Evolutionary conservation across 192 early-diverging fungal genomes (phyloP), one percentile per base, ranked within the genome.

Genomic region (Coemansia sp.): DNA sequence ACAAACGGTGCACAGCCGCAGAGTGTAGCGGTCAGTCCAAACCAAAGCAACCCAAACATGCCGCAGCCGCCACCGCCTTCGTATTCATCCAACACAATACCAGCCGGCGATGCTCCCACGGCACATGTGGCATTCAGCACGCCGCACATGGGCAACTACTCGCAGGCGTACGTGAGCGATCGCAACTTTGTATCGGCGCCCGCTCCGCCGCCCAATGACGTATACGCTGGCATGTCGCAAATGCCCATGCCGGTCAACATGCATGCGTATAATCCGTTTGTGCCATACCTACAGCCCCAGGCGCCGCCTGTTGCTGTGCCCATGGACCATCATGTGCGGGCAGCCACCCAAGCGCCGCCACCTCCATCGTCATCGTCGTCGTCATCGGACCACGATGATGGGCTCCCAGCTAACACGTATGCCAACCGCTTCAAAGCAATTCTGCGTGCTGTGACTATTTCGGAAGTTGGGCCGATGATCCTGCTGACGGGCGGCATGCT

Each of bases 401-500:
- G 21, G 11, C 10, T 22, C 21, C 57, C 39, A 9, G 57, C 38
- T 2, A 59, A 59, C 57, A 59, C 57, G 19, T 59, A 45, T 24
- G 39, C 39, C 21, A 59, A 59, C 22, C 57, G 57, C 12, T 45
- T 59, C 57, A 43, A 25, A 4, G 57, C 38, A 2, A 43, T 25
- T 14, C 3, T 39, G 39, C 8, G 8, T 9, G 57, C 39, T 2
- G 39, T 72, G 11, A 54, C 60, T 6, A 47, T 67, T 8, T n/a
- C 58, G 4, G 66, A 72, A 21, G 53, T 78, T 19, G 24, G 67
- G 17, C 75, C 75, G 8, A 51, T 78, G 22, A 62, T 65, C 7
- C 50, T 62, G 12, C 47, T 67, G 4, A 27, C 62, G 0, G 66
- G 66, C 17, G 70, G 70, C 37, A 68, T 48, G 35, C 45, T 69